Conservation (phyloP, 2,329 filamentous ascomycete genomes). For the Annulohypoxylon truncatum region DNA sequence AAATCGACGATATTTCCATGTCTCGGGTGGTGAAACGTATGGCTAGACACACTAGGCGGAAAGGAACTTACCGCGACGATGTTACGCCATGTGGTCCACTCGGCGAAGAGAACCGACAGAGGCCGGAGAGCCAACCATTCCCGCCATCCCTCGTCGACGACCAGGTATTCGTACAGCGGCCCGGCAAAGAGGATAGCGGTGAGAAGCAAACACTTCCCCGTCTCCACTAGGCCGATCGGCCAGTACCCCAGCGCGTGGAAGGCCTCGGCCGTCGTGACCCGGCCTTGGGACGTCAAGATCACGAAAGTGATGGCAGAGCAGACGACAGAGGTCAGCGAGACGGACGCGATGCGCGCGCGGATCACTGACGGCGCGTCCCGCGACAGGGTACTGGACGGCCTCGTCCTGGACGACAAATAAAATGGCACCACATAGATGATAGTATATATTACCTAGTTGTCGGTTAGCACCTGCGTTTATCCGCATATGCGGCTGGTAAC, state of each 20-base stretch:
- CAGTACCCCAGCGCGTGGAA: constrained; percentile 83
- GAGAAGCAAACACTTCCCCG: constrained; percentile 72
- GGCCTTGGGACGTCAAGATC: constrained; percentile 68
- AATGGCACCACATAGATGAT: constrained; percentile 90
- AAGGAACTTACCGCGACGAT: constrained; percentile 76
- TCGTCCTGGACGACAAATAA: constrained; percentile 82
- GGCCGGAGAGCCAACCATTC: constrained; percentile 69
- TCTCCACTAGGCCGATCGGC: constrained; percentile 76
- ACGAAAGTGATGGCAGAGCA: constrained; percentile 75
- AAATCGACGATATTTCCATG: not conserved
- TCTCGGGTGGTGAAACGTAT: not conserved
- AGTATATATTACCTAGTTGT: constrained; percentile 80
- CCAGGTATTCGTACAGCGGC: constrained; percentile 81
- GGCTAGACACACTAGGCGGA: not conserved
- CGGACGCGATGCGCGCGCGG: constrained; percentile 83
- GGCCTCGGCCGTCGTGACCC: constrained; percentile 63
- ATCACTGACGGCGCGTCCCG: constrained; percentile 93
- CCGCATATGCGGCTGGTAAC: constrained; percentile 36
- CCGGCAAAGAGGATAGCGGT: constrained; percentile 84
- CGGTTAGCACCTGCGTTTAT: constrained; percentile 49
- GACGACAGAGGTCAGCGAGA: constrained; percentile 77
- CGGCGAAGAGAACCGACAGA: constrained; percentile 70
- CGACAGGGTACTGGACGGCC: constrained; percentile 81
- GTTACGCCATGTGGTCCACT: constrained; percentile 89
- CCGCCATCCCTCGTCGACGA: constrained; percentile 78